Evolutionary conservation across 2,329 filamentous ascomycete genomes (phyloP), one percentile per base, ranked within the genome.

Genomic region (Phaeosphaeriaceae sp.): DNA sequence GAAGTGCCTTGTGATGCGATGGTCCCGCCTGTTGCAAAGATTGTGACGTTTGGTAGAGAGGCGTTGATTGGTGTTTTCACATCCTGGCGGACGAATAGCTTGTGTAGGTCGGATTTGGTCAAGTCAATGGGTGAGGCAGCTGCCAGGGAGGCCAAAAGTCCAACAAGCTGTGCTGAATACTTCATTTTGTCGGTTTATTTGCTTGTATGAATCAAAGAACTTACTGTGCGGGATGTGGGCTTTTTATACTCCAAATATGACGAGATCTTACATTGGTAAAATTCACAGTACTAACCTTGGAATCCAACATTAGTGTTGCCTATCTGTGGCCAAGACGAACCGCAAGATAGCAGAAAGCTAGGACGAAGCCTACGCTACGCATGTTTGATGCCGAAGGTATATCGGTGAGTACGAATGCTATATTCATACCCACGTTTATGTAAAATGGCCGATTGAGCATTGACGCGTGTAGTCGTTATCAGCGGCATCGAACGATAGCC

Each of bases 11-110:
- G 79, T 1, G 84, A 84, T 15, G 86, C 86, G 48, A 88, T 88
- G 10, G 86, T 88, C 36, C 86, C 86, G 17, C 85, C 85, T 6
- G 83, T 86, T 6, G 81, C 82, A 62, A 84, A 85, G 60, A 87
- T 84, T 57, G 84, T 86, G 51, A 87, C 76, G 65, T 86, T 86
- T 10, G 84, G 84, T 0, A 86, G 78, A 33, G 76, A 79, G n/a
- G 76, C 74, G 56, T 83, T 82, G 56, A 78, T 67, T 27, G 72
- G 58, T 9, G 72, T 68, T 51, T 75, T 62, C 41, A 74, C 64
- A 42, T 76, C 71, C 54, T 75, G 70, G 22, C 73, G 66, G 9
- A 65, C 49, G 44, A 73, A 70, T 1, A 76, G 61, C 19, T 63
- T 56, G 56, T 71, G 63, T 1, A 65, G 25, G 10, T 53, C 54